Conservation (phyloP, 2,329 filamentous ascomycete species). For the Apiospora aurea region DNA sequence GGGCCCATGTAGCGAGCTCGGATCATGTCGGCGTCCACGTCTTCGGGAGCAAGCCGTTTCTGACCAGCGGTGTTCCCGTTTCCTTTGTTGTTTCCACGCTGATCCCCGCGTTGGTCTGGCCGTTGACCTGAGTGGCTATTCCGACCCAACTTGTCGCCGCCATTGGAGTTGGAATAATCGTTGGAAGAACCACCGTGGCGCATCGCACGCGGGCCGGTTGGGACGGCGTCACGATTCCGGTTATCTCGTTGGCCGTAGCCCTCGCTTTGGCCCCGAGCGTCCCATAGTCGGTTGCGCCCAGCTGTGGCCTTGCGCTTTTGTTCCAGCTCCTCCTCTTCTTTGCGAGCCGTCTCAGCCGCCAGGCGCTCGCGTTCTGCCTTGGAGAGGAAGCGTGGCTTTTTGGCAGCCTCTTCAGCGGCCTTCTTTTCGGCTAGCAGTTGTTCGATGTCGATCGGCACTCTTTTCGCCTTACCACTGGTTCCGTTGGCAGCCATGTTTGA, state of each 20-base stretch:
- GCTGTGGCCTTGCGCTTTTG: conserved; percentile 31
- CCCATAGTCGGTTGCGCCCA: conserved; percentile 45
- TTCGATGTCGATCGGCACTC: conserved; percentile 77
- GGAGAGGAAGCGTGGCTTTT: conserved; percentile 81
- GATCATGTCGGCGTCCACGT: conserved; percentile 76
- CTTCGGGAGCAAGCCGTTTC: conserved; percentile 50
- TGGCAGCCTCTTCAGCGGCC: conserved; percentile 79
- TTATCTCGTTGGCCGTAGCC: conserved; percentile 30
- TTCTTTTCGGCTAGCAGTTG: conserved; percentile 86
- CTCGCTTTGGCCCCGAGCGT: conserved; percentile 39
- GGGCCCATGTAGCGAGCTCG: conserved; percentile 90
- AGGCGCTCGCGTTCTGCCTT: conserved; percentile 77
- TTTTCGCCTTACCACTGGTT: conserved; percentile 31
- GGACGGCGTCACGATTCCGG: conserved; percentile 49
- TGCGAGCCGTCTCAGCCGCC: conserved; percentile 73
- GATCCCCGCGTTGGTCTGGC: conserved; percentile 30
- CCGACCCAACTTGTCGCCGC: conserved; percentile 32
- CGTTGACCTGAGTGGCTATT: conserved; percentile 37
- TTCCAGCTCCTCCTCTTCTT: conserved; percentile 62
- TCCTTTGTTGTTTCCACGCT: conserved; percentile 45
- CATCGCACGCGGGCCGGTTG: conserved; percentile 77
- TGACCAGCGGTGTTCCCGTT: conserved; percentile 45
- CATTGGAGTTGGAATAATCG: conserved; percentile 29
- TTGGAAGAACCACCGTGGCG: conserved; percentile 47
- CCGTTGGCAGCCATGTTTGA: conserved; percentile 29